phyloP scores from a whole-genome alignment of 2,329 filamentous ascomycete species.

The Nothophoma quercina region DNA sequence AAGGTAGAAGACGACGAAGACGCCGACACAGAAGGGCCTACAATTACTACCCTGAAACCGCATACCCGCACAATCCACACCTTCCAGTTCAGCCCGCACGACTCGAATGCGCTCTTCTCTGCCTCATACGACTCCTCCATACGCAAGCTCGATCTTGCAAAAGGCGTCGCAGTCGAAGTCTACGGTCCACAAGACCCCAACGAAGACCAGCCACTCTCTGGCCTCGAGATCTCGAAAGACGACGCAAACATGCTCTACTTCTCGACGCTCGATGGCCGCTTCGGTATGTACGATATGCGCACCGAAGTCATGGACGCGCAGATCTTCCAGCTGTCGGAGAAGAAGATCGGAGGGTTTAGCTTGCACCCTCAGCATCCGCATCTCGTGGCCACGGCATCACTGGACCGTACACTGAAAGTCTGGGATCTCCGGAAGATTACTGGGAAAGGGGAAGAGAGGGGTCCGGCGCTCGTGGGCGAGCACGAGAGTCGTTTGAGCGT shows the following conservation, averaged over 20 bases:
- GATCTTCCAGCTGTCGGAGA: conserved; percentile 79
- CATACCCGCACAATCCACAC: conserved; percentile 88
- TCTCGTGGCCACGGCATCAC: conserved; percentile 84
- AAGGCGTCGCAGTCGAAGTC: conserved; percentile 79
- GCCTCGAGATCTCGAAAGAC: conserved; percentile 76
- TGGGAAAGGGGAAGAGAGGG: conserved; percentile 65
- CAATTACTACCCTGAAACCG: conserved; percentile 88
- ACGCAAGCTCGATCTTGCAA: conserved; percentile 82
- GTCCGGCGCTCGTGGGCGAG: conserved; percentile 77
- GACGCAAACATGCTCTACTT: conserved; percentile 82
- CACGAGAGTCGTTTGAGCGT: conserved; percentile 86
- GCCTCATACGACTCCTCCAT: conserved; percentile 94
- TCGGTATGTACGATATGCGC: conserved; percentile 83
- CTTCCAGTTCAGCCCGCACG: conserved; percentile 77
- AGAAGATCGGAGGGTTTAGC: conserved; percentile 95
- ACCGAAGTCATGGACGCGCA: conserved; percentile 64
- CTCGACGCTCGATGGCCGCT: conserved; percentile 80
- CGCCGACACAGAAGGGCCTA: conserved; percentile 70
- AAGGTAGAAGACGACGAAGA: conserved; percentile 69
- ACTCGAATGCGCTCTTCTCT: conserved; percentile 79
- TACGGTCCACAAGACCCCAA: conserved; percentile 76
- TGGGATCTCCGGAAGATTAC: conserved; percentile 89
- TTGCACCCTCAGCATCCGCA: conserved; percentile 82
- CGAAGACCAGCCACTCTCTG: conserved; percentile 81
- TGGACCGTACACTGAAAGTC: conserved; percentile 87